A percentile compares a stretch with the other conserved stretches of the same genome.
These are phyloP conservation scores for Talaromyces marneffei DNA, from an alignment of 2,329 filamentous ascomycete genomes.

Conservation along the genomic window DNA sequence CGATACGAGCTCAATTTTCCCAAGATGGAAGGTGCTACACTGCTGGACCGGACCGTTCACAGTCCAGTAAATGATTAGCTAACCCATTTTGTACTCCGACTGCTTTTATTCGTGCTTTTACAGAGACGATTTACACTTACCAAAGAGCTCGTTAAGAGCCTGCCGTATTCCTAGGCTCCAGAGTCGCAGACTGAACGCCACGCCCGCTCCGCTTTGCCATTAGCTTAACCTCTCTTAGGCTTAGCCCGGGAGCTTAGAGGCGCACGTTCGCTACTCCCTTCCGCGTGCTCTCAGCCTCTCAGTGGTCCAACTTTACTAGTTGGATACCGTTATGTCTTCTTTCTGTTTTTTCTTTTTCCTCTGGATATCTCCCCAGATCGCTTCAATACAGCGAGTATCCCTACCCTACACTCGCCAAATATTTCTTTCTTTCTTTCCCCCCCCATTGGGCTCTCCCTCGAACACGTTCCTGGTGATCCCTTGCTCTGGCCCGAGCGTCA, in stretches of 20 bases:
- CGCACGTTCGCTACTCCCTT: background rate
- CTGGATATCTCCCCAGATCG: background rate
- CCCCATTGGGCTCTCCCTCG: background rate
- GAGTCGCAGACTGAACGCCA: background rate
- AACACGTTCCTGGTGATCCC: conserved; percentile 4
- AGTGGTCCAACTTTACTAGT: background rate
- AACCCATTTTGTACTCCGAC: background rate
- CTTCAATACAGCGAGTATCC: background rate
- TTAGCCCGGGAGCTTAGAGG: background rate
- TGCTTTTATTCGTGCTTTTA: background rate
- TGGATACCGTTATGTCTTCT: background rate
- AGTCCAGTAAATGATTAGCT: background rate
- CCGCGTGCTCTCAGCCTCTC: background rate
- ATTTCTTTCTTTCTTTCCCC: background rate
- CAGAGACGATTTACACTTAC: no score
- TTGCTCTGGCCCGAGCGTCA: conserved; percentile 8
- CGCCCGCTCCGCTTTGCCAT: background rate
- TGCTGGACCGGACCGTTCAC: background rate
- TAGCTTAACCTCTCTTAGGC: background rate
- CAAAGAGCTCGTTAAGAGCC: no score
- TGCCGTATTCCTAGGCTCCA: no score
- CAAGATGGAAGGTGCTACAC: background rate
- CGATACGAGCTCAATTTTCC: background rate
- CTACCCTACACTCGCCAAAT: background rate
- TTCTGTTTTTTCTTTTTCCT: background rate